Percentiles rank a stretch among this genome's conserved stretches.
Conservation (phyloP, 23 red algal species). For the Pyropia haitanensis region DNA sequence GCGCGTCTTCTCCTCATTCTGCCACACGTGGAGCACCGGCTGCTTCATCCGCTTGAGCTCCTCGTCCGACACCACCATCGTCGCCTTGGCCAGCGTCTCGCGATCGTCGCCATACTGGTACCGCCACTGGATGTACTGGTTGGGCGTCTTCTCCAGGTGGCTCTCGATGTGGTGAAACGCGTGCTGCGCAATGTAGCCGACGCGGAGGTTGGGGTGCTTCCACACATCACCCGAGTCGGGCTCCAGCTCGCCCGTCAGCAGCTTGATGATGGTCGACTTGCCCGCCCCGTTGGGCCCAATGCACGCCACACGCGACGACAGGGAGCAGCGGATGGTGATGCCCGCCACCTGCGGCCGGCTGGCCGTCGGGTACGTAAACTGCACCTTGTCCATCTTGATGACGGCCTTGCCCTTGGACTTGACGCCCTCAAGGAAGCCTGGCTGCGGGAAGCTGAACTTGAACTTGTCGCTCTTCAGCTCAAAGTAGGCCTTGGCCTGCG, state of each 20-base stretch:
- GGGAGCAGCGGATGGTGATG: constrained; percentile 62
- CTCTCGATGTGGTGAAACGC: constrained; percentile 89
- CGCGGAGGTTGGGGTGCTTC: constrained; percentile 87
- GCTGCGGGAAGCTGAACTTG: constrained; percentile 73
- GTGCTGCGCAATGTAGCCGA: constrained; percentile 94
- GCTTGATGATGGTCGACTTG: constrained; percentile 94
- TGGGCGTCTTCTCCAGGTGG: constrained; percentile 71
- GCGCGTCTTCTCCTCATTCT: constrained; percentile 37
- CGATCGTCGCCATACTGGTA: constrained; percentile 80
- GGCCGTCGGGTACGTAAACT: constrained; percentile 70
- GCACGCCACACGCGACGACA: constrained; percentile 82
- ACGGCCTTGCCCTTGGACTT: constrained; percentile 79
- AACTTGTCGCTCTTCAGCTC: constrained; percentile 59
- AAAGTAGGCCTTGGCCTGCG: constrained; percentile 77
- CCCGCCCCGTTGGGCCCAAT: constrained; percentile 96
- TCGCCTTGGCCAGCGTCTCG: constrained; percentile 57
- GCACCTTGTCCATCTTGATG: constrained; percentile 92
- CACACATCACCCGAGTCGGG: constrained; percentile 71
- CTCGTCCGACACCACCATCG: constrained; percentile 71
- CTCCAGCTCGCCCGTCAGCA: constrained; percentile 81
- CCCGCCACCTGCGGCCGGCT: constrained; percentile 61
- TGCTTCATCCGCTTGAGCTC: constrained; percentile 75
- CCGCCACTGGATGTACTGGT: constrained; percentile 84
- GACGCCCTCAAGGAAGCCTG: constrained; percentile 66
- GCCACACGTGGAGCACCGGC: constrained; percentile 35